Evolutionary conservation across 768 basidiomycete species (phyloP).

Genomic region (Leucocoprinus leucothites): DNA sequence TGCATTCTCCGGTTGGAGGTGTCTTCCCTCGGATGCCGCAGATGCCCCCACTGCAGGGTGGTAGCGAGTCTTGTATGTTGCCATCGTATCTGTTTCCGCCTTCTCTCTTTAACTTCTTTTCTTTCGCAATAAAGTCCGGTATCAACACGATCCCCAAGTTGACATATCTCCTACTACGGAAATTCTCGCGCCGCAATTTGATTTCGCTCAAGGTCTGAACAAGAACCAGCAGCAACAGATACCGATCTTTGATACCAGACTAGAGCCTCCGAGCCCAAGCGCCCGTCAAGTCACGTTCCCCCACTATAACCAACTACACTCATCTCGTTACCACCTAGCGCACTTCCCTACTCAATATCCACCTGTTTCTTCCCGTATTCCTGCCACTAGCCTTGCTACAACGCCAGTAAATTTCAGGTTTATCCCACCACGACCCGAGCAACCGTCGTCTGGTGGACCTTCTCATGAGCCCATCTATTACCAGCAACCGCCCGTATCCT

Average conservation of each 20-base stretch:
- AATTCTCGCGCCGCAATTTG: constrained; percentile 50
- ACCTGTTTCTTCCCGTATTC: constrained; percentile 38
- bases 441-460: constrained; percentile 42
- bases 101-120: constrained; percentile 36
- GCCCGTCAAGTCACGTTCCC: constrained; percentile 38
- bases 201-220: constrained; percentile 41
- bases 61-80: constrained; percentile 24
- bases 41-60: constrained; percentile 12
- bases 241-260: constrained; percentile 43
- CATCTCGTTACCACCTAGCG: constrained; percentile 43
- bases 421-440: constrained; percentile 30
- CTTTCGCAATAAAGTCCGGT: constrained; percentile 65
- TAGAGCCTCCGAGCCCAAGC: constrained; percentile 42
- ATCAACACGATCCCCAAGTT: constrained; percentile 35
- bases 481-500: constrained; percentile 30
- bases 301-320: constrained; percentile 29
- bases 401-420: constrained; percentile 36
- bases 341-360: constrained; percentile 37
- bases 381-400: constrained; percentile 31
- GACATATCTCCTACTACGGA: constrained; percentile 39
- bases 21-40: constrained; percentile 21
- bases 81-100: constrained; percentile 45
- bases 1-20: constrained; percentile 69
- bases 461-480: constrained; percentile 42
- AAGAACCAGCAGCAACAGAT: constrained; percentile 34